Evolutionary conservation across 2,329 filamentous ascomycete species (phyloP), one percentile per base, ranked within the genome.

Genomic region (Aspergillus novoparasiticus): DNA sequence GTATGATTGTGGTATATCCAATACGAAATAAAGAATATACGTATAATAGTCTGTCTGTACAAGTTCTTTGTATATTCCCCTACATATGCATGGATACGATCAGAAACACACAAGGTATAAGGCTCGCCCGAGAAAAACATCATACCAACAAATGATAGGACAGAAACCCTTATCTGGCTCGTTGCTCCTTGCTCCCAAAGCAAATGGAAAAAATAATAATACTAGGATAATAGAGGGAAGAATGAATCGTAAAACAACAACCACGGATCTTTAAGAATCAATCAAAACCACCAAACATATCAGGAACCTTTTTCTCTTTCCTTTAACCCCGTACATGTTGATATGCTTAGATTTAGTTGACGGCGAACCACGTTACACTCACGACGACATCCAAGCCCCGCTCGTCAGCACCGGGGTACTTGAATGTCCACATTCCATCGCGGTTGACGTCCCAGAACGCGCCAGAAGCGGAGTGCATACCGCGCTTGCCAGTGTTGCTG

Each of bases 401-500:
- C 66, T 78, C 79, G 65, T 80, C 79, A 11, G 75, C 81, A 34
- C 77, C 79, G 28, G 80, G 76, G 69, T 83, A 83, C 72, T 84
- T 83, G 73, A 78, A 83, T 57, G 80, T 83, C 81, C 81, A 84
- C 81, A 83, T 83, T 50, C 82, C 82, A 68, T 84, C 82, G n/a
- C 79, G 80, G 64, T 81, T 81, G 46, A 81, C 81, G 64, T 83
- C 81, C 82, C 82, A 84, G 73, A 80, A 84, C 4, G 81, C 81
- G 5, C 81, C 82, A 1, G 80, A 80, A 32, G 82, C 82, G 19
- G 80, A 80, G 72, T 84, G 81, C 82, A 84, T 83, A 68, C 95
- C 95, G 68, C 94, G 88, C 69, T 94, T 88, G 61, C 93, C 94
- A 61, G 91, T 90, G 32, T 87, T 89, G 65, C 85, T 84, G 28